Evolutionary conservation across 768 basidiomycete genomes (phyloP).

Genomic region (Phylloporus rhodoxanthus): DNA sequence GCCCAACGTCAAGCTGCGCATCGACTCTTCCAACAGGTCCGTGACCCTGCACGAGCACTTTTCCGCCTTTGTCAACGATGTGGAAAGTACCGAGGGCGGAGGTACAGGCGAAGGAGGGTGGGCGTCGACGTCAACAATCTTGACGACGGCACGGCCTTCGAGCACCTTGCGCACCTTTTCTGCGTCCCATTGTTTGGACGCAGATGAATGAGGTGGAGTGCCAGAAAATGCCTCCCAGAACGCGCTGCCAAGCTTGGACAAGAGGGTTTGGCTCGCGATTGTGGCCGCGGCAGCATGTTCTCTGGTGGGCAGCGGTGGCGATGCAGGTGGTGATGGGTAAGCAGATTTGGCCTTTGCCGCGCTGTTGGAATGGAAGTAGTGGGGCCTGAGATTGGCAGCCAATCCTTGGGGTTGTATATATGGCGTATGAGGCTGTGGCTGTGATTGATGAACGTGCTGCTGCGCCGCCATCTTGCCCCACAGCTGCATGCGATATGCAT

Average conservation of each 20-base stretch:
- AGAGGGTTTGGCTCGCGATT: constrained; percentile 73
- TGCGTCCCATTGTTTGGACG: constrained; percentile 48
- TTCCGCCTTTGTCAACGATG: constrained; percentile 14
- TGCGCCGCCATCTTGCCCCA: constrained; percentile 89
- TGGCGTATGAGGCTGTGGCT: constrained; percentile 19
- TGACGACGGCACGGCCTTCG: constrained; percentile 76
- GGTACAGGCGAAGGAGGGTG: constrained; percentile 9
- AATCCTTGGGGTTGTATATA: constrained; percentile 32
- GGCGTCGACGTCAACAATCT: constrained; percentile 68
- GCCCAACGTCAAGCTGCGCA: constrained; percentile 56
- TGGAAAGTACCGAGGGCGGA: neutral
- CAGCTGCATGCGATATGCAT: constrained; percentile 85
- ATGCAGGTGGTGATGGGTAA: constrained; percentile 45
- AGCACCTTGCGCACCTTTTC: constrained; percentile 79
- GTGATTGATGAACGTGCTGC: constrained; percentile 40
- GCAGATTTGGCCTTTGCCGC: constrained; percentile 13
- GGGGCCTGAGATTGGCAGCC: constrained; percentile 37
- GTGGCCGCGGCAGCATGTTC: constrained; percentile 43
- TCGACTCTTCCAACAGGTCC: constrained; percentile 59
- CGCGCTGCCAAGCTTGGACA: constrained; percentile 62
- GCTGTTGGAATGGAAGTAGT: constrained; percentile 21
- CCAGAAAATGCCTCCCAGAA: constrained; percentile 92
- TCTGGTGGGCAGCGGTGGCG: constrained; percentile 24
- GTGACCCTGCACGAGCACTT: constrained; percentile 20
- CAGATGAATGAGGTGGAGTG: constrained; percentile 16